A percentile compares a stretch with the other conserved stretches of the same genome.
These are phyloP conservation scores for Diaporthe australafricana DNA, from an alignment of 2,329 filamentous ascomycete genomes.

Conservation along the genomic window DNA sequence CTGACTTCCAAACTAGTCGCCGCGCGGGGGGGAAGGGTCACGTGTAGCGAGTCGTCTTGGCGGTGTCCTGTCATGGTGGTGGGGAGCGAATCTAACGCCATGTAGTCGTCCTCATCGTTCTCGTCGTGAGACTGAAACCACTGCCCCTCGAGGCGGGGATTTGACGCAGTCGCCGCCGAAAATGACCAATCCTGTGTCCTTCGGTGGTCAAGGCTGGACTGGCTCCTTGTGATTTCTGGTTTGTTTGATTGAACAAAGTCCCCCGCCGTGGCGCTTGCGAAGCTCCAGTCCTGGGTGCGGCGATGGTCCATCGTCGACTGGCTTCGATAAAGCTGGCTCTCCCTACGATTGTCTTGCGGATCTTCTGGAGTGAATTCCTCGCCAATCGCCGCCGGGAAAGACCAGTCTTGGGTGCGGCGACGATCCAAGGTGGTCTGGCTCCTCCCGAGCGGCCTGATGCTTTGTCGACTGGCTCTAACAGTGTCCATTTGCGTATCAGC, in stretches of 20 bases:
- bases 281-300: constrained; percentile 38
- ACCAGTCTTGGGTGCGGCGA: constrained; percentile 38
- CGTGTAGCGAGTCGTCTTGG: constrained; percentile 48
- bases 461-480: constrained; percentile 63
- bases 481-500: constrained; percentile 67
- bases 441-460: constrained; percentile 57
- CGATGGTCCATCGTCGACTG: constrained; percentile 36
- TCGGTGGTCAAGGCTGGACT: constrained; percentile 63
- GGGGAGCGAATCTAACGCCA: constrained; percentile 36
- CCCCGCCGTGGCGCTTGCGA: constrained; percentile 31
- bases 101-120: constrained; percentile 48
- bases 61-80: constrained; percentile 29
- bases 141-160: constrained; percentile 52
- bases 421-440: constrained; percentile 56
- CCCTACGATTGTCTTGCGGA: constrained; percentile 28
- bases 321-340: constrained; percentile 36
- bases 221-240: constrained; percentile 34
- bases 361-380: constrained; percentile 23
- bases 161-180: constrained; percentile 60
- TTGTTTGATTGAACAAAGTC: background rate
- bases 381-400: constrained; percentile 24
- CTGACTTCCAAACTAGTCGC: constrained; percentile 44
- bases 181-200: constrained; percentile 67
- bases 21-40: constrained; percentile 48
- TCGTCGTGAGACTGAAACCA: constrained; percentile 50